Evolutionary conservation across 768 basidiomycete species (phyloP).

Genomic region (Amanita polypyramis): DNA sequence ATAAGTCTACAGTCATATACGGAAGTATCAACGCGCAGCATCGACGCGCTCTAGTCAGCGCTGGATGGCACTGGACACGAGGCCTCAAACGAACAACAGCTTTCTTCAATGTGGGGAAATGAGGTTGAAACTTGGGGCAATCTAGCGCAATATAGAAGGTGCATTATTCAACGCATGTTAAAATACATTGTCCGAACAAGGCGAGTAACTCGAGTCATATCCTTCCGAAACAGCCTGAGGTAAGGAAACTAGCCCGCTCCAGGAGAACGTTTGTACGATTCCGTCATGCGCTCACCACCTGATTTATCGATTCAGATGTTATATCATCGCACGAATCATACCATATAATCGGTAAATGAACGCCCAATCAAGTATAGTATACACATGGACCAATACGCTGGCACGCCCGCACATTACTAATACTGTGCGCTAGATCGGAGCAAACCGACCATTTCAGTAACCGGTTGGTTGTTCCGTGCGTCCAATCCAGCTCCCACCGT

Average conservation of each 20-base stretch:
- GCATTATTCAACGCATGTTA: background rate
- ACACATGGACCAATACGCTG: conserved; percentile 5
- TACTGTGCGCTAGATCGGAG: background rate
- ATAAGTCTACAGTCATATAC: background rate
- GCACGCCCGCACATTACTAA: background rate
- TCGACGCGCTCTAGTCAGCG: background rate
- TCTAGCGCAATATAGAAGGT: background rate
- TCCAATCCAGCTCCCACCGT: background rate
- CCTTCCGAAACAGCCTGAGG: background rate
- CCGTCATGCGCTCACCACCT: background rate
- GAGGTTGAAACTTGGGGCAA: background rate
- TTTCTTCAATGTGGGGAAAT: background rate
- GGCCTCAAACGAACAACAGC: background rate
- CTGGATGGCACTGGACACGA: background rate
- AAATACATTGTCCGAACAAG: background rate
- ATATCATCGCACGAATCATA: too few species aligned
- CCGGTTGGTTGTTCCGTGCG: background rate
- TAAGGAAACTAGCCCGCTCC: background rate
- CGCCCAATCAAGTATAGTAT: background rate
- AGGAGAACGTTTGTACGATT: background rate
- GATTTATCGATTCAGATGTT: background rate
- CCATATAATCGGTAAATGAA: background rate
- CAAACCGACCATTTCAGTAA: background rate
- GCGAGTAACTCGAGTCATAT: background rate
- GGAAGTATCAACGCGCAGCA: background rate